These are phyloP conservation scores for Colletotrichum horii DNA, from an alignment of 2,329 filamentous ascomycete genomes.

Conservation along the genomic window DNA sequence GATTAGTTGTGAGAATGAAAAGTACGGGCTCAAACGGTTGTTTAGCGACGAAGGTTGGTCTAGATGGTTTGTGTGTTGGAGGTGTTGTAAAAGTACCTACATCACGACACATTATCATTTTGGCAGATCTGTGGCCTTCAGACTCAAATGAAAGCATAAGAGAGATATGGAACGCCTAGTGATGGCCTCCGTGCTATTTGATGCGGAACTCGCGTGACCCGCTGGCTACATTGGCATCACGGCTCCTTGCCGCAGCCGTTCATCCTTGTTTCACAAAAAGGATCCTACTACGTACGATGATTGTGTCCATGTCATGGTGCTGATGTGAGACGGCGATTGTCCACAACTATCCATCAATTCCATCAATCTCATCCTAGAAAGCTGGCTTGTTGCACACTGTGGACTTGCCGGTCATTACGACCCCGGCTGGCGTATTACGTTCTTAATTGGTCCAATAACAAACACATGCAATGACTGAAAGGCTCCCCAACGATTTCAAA, in stretches of 20 bases:
- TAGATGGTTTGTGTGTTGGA: no score
- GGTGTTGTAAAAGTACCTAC: no score
- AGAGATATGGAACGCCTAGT: no score
- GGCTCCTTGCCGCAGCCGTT: background rate
- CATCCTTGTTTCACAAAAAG: background rate
- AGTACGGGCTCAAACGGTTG: accelerated
- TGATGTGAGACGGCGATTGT: background rate
- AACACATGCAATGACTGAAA: background rate
- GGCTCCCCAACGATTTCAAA: accelerated
- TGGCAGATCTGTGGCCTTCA: no score
- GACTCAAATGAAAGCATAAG: no score
- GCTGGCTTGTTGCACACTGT: background rate
- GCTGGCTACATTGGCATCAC: background rate
- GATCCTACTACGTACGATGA: background rate
- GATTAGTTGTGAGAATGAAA: background rate
- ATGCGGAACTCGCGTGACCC: background rate
- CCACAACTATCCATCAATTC: accelerated
- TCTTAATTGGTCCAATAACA: background rate
- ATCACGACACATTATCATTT: no score
- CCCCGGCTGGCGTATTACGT: no score
- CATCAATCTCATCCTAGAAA: accelerated
- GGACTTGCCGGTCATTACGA: background rate
- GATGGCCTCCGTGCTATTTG: background rate
- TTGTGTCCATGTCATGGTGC: background rate
- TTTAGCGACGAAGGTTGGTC: background rate